Evolutionary conservation across 2,329 filamentous ascomycete species (phyloP).

Genomic region (Colletotrichum limetticola): DNA sequence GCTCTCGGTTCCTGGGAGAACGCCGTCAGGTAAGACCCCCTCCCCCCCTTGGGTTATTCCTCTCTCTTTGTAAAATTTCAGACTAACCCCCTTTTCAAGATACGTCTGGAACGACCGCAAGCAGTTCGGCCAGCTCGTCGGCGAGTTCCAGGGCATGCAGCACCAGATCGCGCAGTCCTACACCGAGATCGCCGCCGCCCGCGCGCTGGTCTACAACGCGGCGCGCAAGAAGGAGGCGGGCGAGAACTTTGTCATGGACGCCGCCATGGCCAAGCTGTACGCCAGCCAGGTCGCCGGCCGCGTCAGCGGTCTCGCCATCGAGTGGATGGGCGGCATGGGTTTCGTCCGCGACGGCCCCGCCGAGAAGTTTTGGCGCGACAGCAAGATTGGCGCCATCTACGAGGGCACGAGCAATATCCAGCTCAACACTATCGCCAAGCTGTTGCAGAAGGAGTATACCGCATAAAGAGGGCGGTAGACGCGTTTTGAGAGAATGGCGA

Average conservation of each 20-base stretch:
- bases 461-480: conserved; percentile 38
- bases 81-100: conserved; percentile 45
- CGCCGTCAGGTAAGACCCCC: conserved; percentile 73
- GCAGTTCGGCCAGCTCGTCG: conserved; percentile 93
- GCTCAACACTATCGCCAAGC: conserved; percentile 73
- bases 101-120: conserved; percentile 99
- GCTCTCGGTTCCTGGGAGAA: conserved; percentile 96
- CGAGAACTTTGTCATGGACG: conserved; percentile 93
- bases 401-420: conserved; percentile 88
- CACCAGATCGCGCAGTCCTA: conserved; percentile 98
- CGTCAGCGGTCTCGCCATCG: conserved; percentile 86
- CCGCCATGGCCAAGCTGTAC: conserved; percentile 98
- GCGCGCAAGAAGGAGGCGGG: conserved; percentile 98
- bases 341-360: conserved; percentile 96
- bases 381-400: conserved; percentile 98
- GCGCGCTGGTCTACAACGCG: conserved; percentile 94
- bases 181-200: conserved; percentile 90
- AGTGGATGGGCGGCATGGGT: conserved; percentile 99
- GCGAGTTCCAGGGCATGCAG: conserved; percentile 99
- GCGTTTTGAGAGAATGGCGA: too few relatives aligned
- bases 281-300: conserved; percentile 91
- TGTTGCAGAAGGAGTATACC: conserved; percentile 71
- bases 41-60: too few relatives aligned
- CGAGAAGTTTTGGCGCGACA: conserved; percentile 97
- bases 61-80: too few relatives aligned